A percentile compares a stretch with the other conserved stretches of the same genome.
phyloP scores from a whole-genome alignment of 306 rosid species.

The Prosopis cineraria region DNA sequence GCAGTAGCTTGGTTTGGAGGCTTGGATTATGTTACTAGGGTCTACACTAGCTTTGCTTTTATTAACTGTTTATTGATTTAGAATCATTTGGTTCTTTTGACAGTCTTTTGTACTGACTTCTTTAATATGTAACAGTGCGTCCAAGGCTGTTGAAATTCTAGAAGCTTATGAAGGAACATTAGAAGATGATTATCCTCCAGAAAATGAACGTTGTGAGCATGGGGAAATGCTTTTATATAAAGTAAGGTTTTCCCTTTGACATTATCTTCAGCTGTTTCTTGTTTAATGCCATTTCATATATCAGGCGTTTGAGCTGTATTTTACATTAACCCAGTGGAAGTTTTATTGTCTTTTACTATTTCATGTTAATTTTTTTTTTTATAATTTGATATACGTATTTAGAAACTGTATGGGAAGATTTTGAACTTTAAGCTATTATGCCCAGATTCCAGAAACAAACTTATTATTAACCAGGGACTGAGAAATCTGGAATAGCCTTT shows the following conservation, averaged over 20 bases:
- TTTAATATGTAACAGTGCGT: constrained; percentile 52
- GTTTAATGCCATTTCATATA: constrained; percentile 20
- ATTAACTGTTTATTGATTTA: constrained; percentile 15
- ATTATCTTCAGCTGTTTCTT: constrained; percentile 34
- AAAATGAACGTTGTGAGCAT: constrained; percentile 94
- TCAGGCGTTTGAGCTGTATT: constrained; percentile 17
- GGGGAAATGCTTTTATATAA: constrained; percentile 97
- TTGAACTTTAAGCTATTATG: not conserved
- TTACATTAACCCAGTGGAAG: not conserved
- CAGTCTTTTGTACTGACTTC: constrained; percentile 27
- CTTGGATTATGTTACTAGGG: not conserved
- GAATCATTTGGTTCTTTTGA: constrained; percentile 7
- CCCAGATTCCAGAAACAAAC: constrained; percentile 15
- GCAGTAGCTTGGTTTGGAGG: constrained; percentile 19
- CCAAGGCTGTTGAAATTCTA: constrained; percentile 94
- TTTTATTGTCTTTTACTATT: not conserved
- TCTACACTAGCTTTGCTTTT: constrained; percentile 4
- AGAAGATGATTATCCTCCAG: constrained; percentile 96
- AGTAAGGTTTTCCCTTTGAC: constrained; percentile 54
- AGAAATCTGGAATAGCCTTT: not conserved
- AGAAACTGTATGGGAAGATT: constrained; percentile 8
- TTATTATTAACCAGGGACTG: not conserved
- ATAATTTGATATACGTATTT: not conserved
- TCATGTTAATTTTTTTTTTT: not conserved
- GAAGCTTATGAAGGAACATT: constrained; percentile 99